These are phyloP conservation scores for Cryptosporidium felis DNA, from an alignment of 169 alveolate genomes.

Conservation along the genomic window DNA sequence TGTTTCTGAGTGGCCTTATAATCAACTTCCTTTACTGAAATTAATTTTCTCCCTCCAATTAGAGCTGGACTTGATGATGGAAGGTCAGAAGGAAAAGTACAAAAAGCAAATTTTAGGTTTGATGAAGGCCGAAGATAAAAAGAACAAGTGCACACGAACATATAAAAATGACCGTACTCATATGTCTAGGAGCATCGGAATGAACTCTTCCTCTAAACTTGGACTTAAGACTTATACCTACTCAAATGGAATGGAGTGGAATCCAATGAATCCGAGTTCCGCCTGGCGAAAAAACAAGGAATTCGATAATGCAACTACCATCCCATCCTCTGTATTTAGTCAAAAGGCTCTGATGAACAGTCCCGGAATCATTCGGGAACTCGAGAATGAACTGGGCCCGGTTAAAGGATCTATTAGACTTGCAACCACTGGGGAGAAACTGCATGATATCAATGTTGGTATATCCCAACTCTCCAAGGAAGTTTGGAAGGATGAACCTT, in stretches of 20 bases:
- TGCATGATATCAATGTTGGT: conserved; percentile 39
- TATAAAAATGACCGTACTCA: background rate
- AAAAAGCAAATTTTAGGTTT: conserved; percentile 18
- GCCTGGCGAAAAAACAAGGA: conserved; percentile 33
- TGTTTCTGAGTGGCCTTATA: too few species aligned
- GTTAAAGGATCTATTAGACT: conserved; percentile 36
- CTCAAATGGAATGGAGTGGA: conserved; percentile 64
- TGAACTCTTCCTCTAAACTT: conserved; percentile 8
- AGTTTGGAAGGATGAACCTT: conserved; percentile 70
- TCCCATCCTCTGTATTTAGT: conserved; percentile 18
- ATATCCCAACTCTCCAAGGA: background rate
- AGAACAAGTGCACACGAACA: background rate
- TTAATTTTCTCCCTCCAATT: background rate
- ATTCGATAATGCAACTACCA: conserved; percentile 27
- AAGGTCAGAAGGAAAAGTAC: conserved; percentile 28
- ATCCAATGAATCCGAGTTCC: conserved; percentile 46
- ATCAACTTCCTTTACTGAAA: background rate
- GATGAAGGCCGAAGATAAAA: background rate
- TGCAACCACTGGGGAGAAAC: conserved; percentile 48
- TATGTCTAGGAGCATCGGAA: conserved; percentile 6
- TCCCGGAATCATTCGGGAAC: conserved; percentile 50
- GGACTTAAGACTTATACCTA: conserved; percentile 29
- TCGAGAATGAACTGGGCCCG: conserved; percentile 38
- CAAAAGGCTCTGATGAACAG: conserved; percentile 51
- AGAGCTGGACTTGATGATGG: conserved; percentile 23